Base-by-base conservation (phyloP, 108 stramenopile genomes). In the Thalassiosira profunda region DNA sequence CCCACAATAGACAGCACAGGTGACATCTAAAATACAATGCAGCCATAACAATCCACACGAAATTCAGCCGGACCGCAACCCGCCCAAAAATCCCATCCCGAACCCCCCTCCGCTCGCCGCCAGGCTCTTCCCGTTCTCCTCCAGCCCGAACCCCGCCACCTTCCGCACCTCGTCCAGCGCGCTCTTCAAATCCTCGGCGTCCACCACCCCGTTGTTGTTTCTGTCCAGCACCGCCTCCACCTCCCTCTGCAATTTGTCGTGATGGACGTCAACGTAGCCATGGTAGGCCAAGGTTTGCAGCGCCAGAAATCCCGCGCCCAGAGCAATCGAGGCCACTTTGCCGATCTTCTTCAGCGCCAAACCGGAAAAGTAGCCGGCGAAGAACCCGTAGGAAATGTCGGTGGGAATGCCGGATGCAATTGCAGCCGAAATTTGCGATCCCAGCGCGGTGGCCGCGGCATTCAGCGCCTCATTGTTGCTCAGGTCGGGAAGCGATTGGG, bases 211-310 rank as follows among this genome's bases (percentile, higher is more conserved):
- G 45, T 79, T 73, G 18, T 60, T 35, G 45, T 79, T 79, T 52
- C 72, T 34, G 52, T 79, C 78, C 34, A 79, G 42, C 15, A 69
- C 24, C 52, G 28, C 48, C 18, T 74, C 79, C 3, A 72, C 58
- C 44, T 83, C 70, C 24, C 66, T 63, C 9, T 35, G 30, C 30
- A 95, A 58, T 52, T 82, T 85, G 5, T 38, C 74, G 63, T 91
- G 89, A 78, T 90, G 69, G 10, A 95, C 79, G 14, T 85, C 45
- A 14, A 93, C 61, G 46, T 93, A 93, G 48, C 92, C 92, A 8
- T 67, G 11, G 57, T 83, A 86, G 11, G 72, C 73, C 33, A 88
- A 70, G 0, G 84, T 58, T 62, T 93, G 92, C 45, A 93, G 21
- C 17, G 53, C 66, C 6, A 88, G 45, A 68, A 90, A 93, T 46